Base-by-base conservation (phyloP, 2,329 filamentous ascomycete species). In the Fonsecaea nubica region DNA sequence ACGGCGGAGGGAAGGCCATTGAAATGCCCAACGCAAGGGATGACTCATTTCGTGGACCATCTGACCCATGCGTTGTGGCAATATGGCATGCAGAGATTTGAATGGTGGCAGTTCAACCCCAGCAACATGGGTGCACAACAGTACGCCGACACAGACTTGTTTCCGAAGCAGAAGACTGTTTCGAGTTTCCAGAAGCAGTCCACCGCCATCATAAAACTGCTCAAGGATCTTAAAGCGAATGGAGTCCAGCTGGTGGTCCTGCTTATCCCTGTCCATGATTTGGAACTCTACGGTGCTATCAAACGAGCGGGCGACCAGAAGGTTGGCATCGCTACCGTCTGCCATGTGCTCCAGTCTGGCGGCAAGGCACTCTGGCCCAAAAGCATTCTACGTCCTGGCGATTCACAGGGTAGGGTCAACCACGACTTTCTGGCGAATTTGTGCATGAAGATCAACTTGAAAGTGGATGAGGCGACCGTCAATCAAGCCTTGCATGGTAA, bases 391-490 rank as follows among this genome's bases (percentile, higher is more conserved):
- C 38, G 10, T 15, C 38, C 38, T 10, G 38, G 38, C 38, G 15
- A 40, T 40, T 4, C 15, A n/a, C 13, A 42, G 15, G 10, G 15
- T 10, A n/a, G 15, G 13, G 8, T 10, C 42, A 52, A 38, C 5
- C 25, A 30, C 6, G 55, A 62, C 33, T 90, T 90, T 72, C 87
- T 85, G 63, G 88, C 87, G 61, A 93, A 93, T 64, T 83, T 92
- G 2, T 87, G 83, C 0, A 80, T 97, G 63, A 97, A 92, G 78
- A 84, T 94, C 77, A 97, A 97, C 73, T 80, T 94, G 55, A 96
- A 95, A 77, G 82, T 88, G 33, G 91, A 90, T 0, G 91, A 92
- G 0, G 53, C 33, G 1, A 18, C 57, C 6, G 78, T 84, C 12
- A 93, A 94, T 73, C 92, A 96, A 0, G 77, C 78, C 1, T 68